Conservation (phyloP, 2,329 filamentous ascomycete genomes). For the Paracorniculantispora psalliotae region DNA sequence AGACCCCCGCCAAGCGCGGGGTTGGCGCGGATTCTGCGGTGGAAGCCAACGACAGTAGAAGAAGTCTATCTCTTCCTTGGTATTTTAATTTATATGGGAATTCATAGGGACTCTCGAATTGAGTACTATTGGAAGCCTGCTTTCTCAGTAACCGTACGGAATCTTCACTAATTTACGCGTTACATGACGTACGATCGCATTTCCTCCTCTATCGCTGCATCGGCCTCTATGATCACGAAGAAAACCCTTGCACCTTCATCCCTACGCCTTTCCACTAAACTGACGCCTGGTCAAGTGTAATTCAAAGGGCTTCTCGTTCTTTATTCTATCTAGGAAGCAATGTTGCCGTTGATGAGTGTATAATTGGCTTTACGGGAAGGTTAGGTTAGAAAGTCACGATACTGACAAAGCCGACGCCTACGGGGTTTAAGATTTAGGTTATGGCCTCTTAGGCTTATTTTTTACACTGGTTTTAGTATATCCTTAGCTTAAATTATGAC, state of each 20-base stretch:
- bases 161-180: neutral
- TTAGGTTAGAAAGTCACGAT: constrained; percentile 1
- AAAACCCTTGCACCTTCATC: neutral
- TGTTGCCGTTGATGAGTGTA: constrained; percentile 11
- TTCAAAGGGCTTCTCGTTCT: neutral
- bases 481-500: neutral
- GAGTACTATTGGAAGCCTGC: constrained; percentile 14
- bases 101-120: constrained; percentile 9
- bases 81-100: constrained; percentile 16
- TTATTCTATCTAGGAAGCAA: constrained; percentile 3
- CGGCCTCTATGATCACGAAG: neutral
- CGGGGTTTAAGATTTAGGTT: constrained; percentile 16
- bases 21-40: too few species aligned
- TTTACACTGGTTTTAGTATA: constrained; percentile 14
- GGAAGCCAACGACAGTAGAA: constrained; percentile 5
- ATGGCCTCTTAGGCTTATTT: constrained; percentile 14
- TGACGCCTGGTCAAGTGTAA: constrained; percentile 10
- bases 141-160: neutral
- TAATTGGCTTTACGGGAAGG: neutral
- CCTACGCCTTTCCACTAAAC: neutral
- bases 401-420: constrained; percentile 8
- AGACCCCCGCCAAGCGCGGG: neutral
- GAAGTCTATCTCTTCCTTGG: constrained; percentile 17
- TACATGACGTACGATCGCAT: constrained; percentile 15
- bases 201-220: constrained; percentile 12